phyloP scores from a whole-genome alignment of 2,329 filamentous ascomycete genomes.

The Westerdykella aurantiaca region DNA sequence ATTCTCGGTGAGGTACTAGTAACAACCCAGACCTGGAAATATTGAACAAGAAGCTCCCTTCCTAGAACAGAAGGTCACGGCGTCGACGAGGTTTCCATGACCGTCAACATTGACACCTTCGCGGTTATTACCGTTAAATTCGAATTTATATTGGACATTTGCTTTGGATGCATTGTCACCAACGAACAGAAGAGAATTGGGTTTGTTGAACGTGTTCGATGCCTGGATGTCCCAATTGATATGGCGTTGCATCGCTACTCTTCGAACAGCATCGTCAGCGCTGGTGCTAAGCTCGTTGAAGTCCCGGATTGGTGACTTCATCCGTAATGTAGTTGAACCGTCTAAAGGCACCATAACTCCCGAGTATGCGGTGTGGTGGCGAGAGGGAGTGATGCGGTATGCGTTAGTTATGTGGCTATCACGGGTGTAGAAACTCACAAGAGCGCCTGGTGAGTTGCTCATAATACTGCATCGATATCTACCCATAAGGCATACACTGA shows the following conservation, averaged over 20 bases:
- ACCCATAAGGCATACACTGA: not conserved
- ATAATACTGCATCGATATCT: too few relatives aligned
- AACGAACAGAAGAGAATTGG: too few relatives aligned
- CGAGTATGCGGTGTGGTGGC: conserved; percentile 1
- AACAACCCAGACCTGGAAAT: too few relatives aligned
- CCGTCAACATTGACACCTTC: too few relatives aligned
- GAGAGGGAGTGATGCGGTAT: conserved; percentile 2
- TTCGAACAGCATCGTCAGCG: not conserved
- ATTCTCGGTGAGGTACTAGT: too few relatives aligned
- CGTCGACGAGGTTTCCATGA: too few relatives aligned
- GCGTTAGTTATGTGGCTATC: conserved; percentile 1
- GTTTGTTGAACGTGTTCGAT: not conserved
- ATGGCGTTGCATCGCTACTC: not conserved
- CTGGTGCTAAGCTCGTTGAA: not conserved
- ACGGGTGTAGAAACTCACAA: not conserved
- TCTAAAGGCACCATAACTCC: not conserved
- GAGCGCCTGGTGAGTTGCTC: conserved; percentile 2
- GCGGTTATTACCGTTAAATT: too few relatives aligned
- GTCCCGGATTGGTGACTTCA: not conserved
- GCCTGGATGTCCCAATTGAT: not conserved
- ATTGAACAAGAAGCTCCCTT: too few relatives aligned
- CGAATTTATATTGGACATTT: too few relatives aligned
- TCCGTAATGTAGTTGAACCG: not conserved
- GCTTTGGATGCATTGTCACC: too few relatives aligned
- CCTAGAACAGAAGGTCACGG: too few relatives aligned